Base-by-base conservation (phyloP, 352 stramenopile species). In the Pythium grandisporangium region DNA sequence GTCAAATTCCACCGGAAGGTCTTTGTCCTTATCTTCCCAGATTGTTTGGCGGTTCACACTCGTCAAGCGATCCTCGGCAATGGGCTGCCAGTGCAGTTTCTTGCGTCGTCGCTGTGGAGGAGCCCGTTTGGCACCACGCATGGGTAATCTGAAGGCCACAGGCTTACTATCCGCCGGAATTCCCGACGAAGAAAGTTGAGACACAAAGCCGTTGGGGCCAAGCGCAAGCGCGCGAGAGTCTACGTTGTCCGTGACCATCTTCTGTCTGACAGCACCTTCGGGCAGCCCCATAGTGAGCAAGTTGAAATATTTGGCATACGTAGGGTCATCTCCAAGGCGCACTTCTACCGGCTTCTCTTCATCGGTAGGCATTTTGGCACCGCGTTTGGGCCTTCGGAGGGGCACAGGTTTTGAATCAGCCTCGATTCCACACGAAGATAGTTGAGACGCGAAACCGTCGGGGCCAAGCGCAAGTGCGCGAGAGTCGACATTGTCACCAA, bases 211-310 rank as follows among this genome's bases (percentile, higher is more conserved):
- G 24, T 93, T 66, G 0, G 70, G 61, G 0, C 83, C 79, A 4
- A 92, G 49, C 2, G 86, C 78, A 2, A 96, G 45, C 6, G 76
- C 67, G 25, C 51, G 51, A 8, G 63, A 41, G 58, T 96, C 61
- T 3, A 64, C 49, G 23, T 51, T 51, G 13, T 78, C 65, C 33
- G 56, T 58, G 4, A 52, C 33, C 60, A 97, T 83, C 37, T 95
- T 95, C 48, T 95, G 78, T 6, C 68, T 61, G 0, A 96, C 82
- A 6, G 84, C 81, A 7, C 73, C 83, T 22, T 80, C 63, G 1
- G 84, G 83, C 2, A 96, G 47, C n/a, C 89, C 88, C 58, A 96
- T 75, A 53, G 95, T 87, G 6, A 96, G 59, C 89, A 98, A 97
- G 42, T 94, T 93, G 53, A 97, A 96, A 35, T 96, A 98, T 40